Evolutionary conservation across 2,329 filamentous ascomycete genomes (phyloP), one percentile per base, ranked within the genome.

Genomic region (Drechslerella coelobrocha): DNA sequence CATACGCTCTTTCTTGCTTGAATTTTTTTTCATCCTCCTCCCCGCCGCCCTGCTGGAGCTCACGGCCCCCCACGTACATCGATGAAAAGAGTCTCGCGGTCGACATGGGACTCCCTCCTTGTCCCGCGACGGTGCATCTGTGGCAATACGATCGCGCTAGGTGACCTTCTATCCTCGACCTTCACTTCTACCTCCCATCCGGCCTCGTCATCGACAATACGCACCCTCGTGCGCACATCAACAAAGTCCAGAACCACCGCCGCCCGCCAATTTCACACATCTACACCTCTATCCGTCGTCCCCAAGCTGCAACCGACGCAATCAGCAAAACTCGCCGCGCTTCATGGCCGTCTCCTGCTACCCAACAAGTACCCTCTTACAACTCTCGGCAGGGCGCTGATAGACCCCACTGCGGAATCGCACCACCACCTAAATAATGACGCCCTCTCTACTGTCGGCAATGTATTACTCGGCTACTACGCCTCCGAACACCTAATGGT

Each of bases 321-420:
- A 54, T 97, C 93, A 50, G 88, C 92, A 73, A 97, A 97, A 82
- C 89, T 99, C 75, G 88, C 92, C 73, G 92, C 94, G 74, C 86
- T 99, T 48, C 92, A 97, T 79, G 91, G 92, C 76, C 90, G 94
- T 79, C 85, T 99, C 72, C 86, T 87, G 41, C 86, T 99, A 62
- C 88, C 92, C 23, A 84, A 85, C 73, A 90, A 89, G 80, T 84
- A 97, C 73, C 93, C 94, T 34, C 81, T 96, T 69, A 85, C 94
- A 81, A 93, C 90, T 3, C 86, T 99, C 74, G 92, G 91, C 72
- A 87, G 93, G 72, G 87, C 91, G 59, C 86, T 99, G 72, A 85
- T 97, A 76, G 90, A 96, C 79, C 82, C 88, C 29, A 92, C 92
- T 19, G 93, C 93, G 71, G 93, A 97, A 78, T 78, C 84, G 10